These are phyloP conservation scores for Tricholoma furcatifolium DNA, from an alignment of 768 basidiomycete genomes.

Conservation along the genomic window DNA sequence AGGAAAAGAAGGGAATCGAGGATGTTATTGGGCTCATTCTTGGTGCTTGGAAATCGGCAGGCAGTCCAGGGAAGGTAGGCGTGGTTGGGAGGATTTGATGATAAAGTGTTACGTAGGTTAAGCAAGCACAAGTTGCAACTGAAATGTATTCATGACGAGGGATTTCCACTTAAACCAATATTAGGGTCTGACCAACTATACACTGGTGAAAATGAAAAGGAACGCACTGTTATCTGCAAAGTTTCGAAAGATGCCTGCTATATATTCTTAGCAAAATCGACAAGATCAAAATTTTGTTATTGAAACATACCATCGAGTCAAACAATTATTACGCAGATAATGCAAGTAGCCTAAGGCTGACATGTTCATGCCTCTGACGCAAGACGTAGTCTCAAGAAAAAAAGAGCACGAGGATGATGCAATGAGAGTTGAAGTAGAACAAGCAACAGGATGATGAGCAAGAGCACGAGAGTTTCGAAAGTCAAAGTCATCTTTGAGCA, in stretches of 20 bases:
- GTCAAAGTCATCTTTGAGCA: background rate
- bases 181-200: no score
- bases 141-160: background rate
- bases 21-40: constrained; percentile 81
- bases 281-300: no score
- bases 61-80: constrained; percentile 64
- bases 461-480: constrained; percentile 5
- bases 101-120: background rate
- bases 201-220: no score
- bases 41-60: constrained; percentile 85
- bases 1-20: constrained; percentile 73
- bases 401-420: constrained; percentile 6
- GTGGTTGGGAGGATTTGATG: constrained; percentile 37
- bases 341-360: background rate
- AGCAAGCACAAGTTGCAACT: background rate
- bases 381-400: constrained; percentile 16
- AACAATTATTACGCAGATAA: no score
- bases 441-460: constrained; percentile 9
- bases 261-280: no score
- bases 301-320: background rate
- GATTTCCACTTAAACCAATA: no score
- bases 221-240: no score
- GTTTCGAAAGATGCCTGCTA: no score
- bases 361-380: constrained; percentile 10
- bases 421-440: constrained; percentile 3